phyloP scores from a whole-genome alignment of 1,284 basidiomycete genomes.

The Phellopilus nigrolimitatus region DNA sequence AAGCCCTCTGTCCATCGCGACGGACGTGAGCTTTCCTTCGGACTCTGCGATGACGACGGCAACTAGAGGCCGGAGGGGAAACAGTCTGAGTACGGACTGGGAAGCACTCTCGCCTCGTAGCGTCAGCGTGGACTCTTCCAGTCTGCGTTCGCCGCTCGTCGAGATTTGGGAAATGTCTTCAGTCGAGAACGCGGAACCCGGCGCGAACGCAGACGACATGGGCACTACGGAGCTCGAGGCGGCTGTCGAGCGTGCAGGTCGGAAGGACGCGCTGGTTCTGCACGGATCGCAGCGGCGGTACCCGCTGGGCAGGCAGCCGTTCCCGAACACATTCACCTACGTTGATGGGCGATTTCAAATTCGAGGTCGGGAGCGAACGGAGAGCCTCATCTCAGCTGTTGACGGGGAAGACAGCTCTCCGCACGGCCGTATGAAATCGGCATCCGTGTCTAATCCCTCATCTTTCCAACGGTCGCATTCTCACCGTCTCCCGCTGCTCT shows the following conservation, averaged over 20 bases:
- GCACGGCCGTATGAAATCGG: neutral
- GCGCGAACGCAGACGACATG: conserved; percentile 9
- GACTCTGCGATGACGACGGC: neutral
- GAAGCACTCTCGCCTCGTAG: conserved; percentile 10
- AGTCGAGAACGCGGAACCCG: conserved; percentile 22
- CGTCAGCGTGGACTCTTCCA: conserved; percentile 14
- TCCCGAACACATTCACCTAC: conserved; percentile 4
- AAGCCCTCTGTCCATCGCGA: conserved; percentile 26
- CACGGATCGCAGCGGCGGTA: conserved; percentile 13
- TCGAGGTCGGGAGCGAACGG: conserved; percentile 4
- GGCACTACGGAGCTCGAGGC: conserved; percentile 22
- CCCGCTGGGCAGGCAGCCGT: conserved; percentile 6
- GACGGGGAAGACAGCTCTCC: conserved; percentile 12
- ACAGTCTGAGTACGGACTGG: conserved; percentile 7
- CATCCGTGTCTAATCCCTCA: neutral
- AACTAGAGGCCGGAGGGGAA: neutral
- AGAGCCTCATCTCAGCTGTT: neutral
- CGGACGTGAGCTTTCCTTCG: conserved; percentile 17
- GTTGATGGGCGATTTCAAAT: conserved; percentile 12
- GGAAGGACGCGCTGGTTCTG: conserved; percentile 23
- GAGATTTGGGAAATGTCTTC: conserved; percentile 30
- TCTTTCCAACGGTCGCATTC: neutral
- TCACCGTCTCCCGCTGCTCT: conserved; percentile 31
- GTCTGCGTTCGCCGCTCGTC: conserved; percentile 20
- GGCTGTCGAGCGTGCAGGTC: conserved; percentile 26